Percentiles rank a stretch among this genome's conserved stretches.
phyloP scores from a whole-genome alignment of 139 green algal genomes.

The Chlamydomonas urium region DNA sequence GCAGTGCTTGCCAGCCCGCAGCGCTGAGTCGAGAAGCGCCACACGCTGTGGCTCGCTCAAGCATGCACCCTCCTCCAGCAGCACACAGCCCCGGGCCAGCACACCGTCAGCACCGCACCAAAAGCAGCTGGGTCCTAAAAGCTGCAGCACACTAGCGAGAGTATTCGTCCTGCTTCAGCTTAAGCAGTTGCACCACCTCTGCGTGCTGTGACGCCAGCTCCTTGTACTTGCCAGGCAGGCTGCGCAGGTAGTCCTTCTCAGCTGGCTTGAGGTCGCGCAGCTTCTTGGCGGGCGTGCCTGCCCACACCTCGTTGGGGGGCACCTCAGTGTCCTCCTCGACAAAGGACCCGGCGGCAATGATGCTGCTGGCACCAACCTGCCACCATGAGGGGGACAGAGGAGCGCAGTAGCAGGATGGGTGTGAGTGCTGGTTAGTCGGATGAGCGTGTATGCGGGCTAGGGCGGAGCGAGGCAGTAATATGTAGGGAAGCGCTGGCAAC shows the following conservation, averaged over 20 bases:
- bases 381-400: neutral
- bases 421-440: neutral
- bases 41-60: no score
- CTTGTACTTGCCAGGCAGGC: slow-evolving; percentile 43
- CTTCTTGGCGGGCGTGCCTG: slow-evolving; percentile 75
- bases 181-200: slow-evolving; percentile 38
- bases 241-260: slow-evolving; percentile 73
- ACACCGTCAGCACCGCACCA: no score
- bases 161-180: slow-evolving; percentile 7
- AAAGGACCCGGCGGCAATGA: slow-evolving; percentile 88
- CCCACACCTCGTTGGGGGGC: slow-evolving; percentile 72
- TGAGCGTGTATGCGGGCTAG: no score
- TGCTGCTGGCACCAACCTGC: slow-evolving; percentile 70
- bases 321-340: slow-evolving; percentile 69
- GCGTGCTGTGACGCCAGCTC: slow-evolving; percentile 49
- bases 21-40: no score
- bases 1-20: no score
- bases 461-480: no score
- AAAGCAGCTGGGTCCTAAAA: no score
- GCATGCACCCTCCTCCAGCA: no score
- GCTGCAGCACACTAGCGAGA: no score
- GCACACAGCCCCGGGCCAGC: no score
- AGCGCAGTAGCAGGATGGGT: neutral
- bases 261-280: slow-evolving; percentile 80
- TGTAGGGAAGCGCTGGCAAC: no score